phyloP scores from a whole-genome alignment of 495 filamentous ascomycete genomes.

The Darksidea phi region DNA sequence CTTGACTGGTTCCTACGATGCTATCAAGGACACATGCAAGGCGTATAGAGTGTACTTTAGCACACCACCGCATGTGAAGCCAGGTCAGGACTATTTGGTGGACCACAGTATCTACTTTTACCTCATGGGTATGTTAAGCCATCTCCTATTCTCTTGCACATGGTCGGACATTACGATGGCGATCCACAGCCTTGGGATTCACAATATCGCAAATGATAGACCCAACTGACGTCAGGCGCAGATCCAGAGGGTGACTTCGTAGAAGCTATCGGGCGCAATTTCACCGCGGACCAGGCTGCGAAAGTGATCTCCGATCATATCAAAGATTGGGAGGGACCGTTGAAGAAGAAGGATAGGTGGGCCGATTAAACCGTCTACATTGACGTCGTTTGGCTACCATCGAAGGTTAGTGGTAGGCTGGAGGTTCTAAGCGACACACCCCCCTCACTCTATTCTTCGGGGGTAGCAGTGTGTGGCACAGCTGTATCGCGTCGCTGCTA shows the following conservation, averaged over 20 bases:
- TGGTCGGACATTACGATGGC: slow-evolving; percentile 16
- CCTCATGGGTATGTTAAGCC: slow-evolving; percentile 70
- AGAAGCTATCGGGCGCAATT: slow-evolving; percentile 91
- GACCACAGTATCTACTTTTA: slow-evolving; percentile 99
- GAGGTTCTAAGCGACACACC: not conserved
- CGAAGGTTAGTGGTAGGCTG: not conserved
- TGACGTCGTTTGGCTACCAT: not conserved
- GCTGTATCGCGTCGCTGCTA: too few species aligned
- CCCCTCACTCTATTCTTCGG: not conserved
- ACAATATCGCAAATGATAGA: not conserved
- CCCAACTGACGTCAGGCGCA: slow-evolving; percentile 38
- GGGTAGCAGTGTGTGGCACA: not conserved
- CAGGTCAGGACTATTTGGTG: slow-evolving; percentile 93
- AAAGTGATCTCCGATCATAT: slow-evolving; percentile 84
- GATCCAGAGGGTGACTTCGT: slow-evolving; percentile 98
- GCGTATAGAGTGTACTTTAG: slow-evolving; percentile 96
- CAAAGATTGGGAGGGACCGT: slow-evolving; percentile 75
- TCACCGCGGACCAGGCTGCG: slow-evolving; percentile 82
- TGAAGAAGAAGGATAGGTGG: slow-evolving; percentile 41
- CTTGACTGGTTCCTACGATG: slow-evolving; percentile 87
- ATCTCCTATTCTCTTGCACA: not conserved
- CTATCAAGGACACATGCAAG: slow-evolving; percentile 89
- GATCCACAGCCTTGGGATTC: slow-evolving; percentile 1
- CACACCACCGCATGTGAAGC: slow-evolving; percentile 80
- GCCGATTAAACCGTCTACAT: not conserved